These are phyloP conservation scores for Arachis stenosperma DNA, from an alignment of 306 rosid genomes.

Conservation along the genomic window DNA sequence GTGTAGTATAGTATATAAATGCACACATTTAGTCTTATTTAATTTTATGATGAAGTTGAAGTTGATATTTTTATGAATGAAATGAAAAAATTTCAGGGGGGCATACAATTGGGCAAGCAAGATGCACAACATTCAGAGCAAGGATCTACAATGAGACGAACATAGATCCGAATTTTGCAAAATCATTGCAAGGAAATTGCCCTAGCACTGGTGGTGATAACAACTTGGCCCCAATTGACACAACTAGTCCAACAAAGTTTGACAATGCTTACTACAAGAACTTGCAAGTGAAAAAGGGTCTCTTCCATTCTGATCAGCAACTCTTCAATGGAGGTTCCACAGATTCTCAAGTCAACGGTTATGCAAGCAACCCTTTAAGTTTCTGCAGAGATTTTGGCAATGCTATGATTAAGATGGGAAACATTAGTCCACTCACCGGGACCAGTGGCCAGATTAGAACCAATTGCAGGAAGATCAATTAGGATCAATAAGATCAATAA, in stretches of 20 bases:
- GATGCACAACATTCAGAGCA: constrained; percentile 46
- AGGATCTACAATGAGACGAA: constrained; percentile 65
- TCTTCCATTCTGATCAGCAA: constrained; percentile 67
- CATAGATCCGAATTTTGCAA: constrained; percentile 57
- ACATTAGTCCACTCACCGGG: constrained; percentile 66
- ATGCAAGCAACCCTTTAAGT: constrained; percentile 34
- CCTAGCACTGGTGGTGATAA: constrained; percentile 56
- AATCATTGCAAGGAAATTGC: constrained; percentile 48
- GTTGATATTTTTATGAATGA: too few species aligned
- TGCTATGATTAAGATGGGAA: constrained; percentile 68
- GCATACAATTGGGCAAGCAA: constrained; percentile 65
- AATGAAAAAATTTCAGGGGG: constrained; percentile 47
- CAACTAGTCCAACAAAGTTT: constrained; percentile 41
- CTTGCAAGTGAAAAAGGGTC: constrained; percentile 53
- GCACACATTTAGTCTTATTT: too few species aligned
- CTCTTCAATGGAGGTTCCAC: constrained; percentile 64
- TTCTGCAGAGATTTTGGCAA: constrained; percentile 59
- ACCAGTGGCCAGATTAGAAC: constrained; percentile 62
- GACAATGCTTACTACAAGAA: constrained; percentile 66
- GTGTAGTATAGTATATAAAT: too few species aligned
- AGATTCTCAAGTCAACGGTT: constrained; percentile 48
- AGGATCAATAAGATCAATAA: not conserved
- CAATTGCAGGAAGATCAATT: constrained; percentile 56
- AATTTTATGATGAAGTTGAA: too few species aligned
- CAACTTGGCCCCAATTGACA: constrained; percentile 56